Evolutionary conservation across 768 basidiomycete species (phyloP).

Genomic region (Cubamyces lactineus): DNA sequence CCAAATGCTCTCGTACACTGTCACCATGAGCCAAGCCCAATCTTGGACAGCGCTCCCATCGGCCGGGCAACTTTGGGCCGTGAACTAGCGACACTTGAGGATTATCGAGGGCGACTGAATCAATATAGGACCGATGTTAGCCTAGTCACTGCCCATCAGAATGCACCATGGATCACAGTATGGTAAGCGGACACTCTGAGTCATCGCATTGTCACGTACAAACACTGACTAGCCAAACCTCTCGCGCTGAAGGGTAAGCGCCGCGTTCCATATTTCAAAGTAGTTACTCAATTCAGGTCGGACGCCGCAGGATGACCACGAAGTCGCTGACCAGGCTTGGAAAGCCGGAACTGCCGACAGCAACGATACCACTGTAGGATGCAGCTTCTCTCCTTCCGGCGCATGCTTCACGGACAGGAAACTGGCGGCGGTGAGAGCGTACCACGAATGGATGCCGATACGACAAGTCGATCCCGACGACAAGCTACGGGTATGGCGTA

Average conservation of each 20-base stretch:
- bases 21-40: background rate
- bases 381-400: slow-evolving; percentile 53
- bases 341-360: slow-evolving; percentile 59
- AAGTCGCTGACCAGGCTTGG: slow-evolving; percentile 61
- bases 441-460: slow-evolving; percentile 68
- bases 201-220: background rate
- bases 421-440: slow-evolving; percentile 58
- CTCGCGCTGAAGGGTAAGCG: too few species aligned
- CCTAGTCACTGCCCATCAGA: slow-evolving; percentile 51
- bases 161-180: slow-evolving; percentile 57
- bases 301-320: slow-evolving; percentile 50
- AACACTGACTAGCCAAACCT: too few species aligned
- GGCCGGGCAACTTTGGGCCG: slow-evolving; percentile 55
- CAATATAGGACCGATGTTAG: slow-evolving; percentile 58
- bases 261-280: too few species aligned
- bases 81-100: slow-evolving; percentile 58
- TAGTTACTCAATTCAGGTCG: background rate
- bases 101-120: slow-evolving; percentile 54
- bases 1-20: too few species aligned
- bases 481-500: slow-evolving; percentile 62
- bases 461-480: slow-evolving; percentile 58
- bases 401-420: slow-evolving; percentile 64
- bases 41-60: slow-evolving; percentile 44
- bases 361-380: slow-evolving; percentile 55
- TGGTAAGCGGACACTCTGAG: slow-evolving; percentile 39